phyloP scores from a whole-genome alignment of 2,329 filamentous ascomycete genomes.

The Erysiphe pulchra region DNA sequence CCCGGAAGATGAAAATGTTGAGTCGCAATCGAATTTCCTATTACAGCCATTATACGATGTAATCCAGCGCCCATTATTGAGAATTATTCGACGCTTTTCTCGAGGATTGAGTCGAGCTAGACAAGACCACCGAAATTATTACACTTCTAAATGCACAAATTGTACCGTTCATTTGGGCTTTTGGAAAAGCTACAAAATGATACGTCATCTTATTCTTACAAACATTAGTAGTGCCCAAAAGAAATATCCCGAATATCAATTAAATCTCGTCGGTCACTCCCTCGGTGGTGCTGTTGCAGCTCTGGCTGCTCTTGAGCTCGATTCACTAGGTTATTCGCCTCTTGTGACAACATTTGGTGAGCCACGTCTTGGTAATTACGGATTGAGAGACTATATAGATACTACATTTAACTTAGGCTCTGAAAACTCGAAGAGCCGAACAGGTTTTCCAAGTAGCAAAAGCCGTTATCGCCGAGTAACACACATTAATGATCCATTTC shows the following conservation, averaged over 20 bases:
- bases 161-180: conserved; percentile 91
- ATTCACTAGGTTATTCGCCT: conserved; percentile 46
- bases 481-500: conserved; percentile 68
- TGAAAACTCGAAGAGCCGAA: background rate
- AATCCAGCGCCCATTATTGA: background rate
- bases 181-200: conserved; percentile 57
- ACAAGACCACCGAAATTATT: background rate
- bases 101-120: background rate
- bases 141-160: conserved; percentile 36
- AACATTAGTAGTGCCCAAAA: conserved; percentile 31
- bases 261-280: conserved; percentile 66
- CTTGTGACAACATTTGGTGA: conserved; percentile 80
- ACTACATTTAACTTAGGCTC: conserved; percentile 3
- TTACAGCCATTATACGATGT: background rate
- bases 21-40: too few species aligned
- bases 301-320: conserved; percentile 62
- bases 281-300: conserved; percentile 80
- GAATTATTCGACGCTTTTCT: background rate
- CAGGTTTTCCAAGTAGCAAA: background rate
- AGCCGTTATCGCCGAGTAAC: conserved; percentile 49
- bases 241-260: conserved; percentile 40
- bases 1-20: conserved; percentile 10
- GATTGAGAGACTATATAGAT: conserved; percentile 18
- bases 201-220: conserved; percentile 42
- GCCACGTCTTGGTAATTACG: conserved; percentile 37